Evolutionary conservation across 208 protist species (phyloP).

Genomic region (Trypanosomatidae sp.): DNA sequence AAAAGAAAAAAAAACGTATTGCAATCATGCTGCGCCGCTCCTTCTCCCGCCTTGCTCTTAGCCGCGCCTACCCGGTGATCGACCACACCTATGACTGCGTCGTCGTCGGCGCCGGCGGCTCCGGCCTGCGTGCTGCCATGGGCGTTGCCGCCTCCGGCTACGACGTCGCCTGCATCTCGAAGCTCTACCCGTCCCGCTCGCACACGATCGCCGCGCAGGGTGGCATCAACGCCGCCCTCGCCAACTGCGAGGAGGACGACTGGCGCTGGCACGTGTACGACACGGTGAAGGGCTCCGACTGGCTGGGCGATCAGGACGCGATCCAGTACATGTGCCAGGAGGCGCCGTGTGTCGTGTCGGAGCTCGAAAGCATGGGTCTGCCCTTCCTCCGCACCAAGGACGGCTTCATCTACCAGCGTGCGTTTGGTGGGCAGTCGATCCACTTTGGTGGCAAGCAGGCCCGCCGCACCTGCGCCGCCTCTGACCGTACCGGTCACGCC

Average conservation of each 20-base stretch:
- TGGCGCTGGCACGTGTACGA: slow-evolving; percentile 99
- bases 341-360: slow-evolving; percentile 90
- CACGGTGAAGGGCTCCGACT: slow-evolving; percentile 99
- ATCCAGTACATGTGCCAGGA: slow-evolving; percentile 99
- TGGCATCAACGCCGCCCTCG: slow-evolving; percentile 99
- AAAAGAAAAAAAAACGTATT: background rate
- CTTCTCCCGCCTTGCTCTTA: slow-evolving; percentile 55
- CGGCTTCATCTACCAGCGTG: slow-evolving; percentile 99
- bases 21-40: slow-evolving; percentile 67
- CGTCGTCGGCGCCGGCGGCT: slow-evolving; percentile 99
- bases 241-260: slow-evolving; percentile 98
- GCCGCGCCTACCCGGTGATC: slow-evolving; percentile 94
- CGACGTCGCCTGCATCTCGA: slow-evolving; percentile 98
- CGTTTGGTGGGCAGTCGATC: slow-evolving; percentile 98
- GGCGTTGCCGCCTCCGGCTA: slow-evolving; percentile 98
- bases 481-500: slow-evolving; percentile 99
- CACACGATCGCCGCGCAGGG: slow-evolving; percentile 99
- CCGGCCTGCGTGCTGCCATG: slow-evolving; percentile 98
- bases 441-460: slow-evolving; percentile 98
- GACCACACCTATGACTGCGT: slow-evolving; percentile 99
- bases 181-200: slow-evolving; percentile 99
- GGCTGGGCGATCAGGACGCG: slow-evolving; percentile 99
- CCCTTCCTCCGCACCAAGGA: slow-evolving; percentile 99
- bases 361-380: slow-evolving; percentile 98
- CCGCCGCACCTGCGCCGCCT: slow-evolving; percentile 96